phyloP scores from a whole-genome alignment of 176 grass and related monocot genomes.

The Oryza longistaminata region DNA sequence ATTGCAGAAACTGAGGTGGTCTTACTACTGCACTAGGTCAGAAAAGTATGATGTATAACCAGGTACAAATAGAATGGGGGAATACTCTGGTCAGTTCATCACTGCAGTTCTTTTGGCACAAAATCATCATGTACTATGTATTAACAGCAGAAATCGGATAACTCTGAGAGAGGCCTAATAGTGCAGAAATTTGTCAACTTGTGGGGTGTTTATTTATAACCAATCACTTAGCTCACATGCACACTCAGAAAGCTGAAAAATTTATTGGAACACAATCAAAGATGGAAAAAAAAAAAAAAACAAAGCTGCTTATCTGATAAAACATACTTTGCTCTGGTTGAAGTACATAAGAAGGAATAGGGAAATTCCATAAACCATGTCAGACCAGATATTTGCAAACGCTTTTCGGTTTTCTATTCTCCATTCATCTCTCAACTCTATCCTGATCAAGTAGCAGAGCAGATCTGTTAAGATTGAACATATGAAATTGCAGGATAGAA shows the following conservation, averaged over 20 bases:
- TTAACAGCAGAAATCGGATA: neutral
- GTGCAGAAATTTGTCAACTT: neutral
- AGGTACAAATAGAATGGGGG: neutral
- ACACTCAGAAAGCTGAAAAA: neutral
- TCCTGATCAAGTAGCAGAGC: slow-evolving; percentile 54
- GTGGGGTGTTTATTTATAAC: slow-evolving; percentile 18
- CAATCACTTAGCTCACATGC: slow-evolving; percentile 10
- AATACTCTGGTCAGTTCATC: neutral
- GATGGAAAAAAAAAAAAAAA: neutral
- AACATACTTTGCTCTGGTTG: slow-evolving; percentile 81
- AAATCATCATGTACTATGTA: neutral
- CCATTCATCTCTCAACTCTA: slow-evolving; percentile 92
- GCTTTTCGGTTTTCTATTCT: slow-evolving; percentile 88
- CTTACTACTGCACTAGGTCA: neutral
- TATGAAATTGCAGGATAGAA: slow-evolving; percentile 16
- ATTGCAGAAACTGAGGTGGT: slow-evolving; percentile 3
- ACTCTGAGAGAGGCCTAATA: neutral
- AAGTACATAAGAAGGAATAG: slow-evolving; percentile 93
- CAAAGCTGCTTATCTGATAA: slow-evolving; percentile 21
- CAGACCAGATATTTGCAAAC: slow-evolving; percentile 96
- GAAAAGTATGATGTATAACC: slow-evolving; percentile 4
- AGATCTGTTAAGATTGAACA: slow-evolving; percentile 38
- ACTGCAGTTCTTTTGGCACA: neutral
- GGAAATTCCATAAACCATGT: slow-evolving; percentile 71
- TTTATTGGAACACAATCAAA: neutral